Evolutionary conservation across 768 basidiomycete genomes (phyloP), one percentile per base, ranked within the genome.

Genomic region (Tulasnella sp.): DNA sequence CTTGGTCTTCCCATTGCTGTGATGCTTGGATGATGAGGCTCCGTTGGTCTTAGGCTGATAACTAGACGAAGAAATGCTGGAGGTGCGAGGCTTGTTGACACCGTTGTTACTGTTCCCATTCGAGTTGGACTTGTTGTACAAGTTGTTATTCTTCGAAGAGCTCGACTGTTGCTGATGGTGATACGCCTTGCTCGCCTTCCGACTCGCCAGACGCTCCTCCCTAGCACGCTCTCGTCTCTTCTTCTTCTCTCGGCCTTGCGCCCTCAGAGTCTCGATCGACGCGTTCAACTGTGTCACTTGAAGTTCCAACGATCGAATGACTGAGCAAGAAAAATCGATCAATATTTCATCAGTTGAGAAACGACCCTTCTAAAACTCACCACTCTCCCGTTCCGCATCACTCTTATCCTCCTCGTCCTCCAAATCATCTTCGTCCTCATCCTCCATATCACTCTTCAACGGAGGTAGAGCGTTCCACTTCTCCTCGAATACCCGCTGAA

Each of bases 401-500:
- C 55, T 56, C 24, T 51, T 27, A 29, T 64, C 65, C 41, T 62
- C 65, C 45, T 68, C 67, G 64, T 71, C 69, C 32, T 56, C 34
- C 4, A n/a, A 10, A 52, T 32, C n/a, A 26, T 30, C 51, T n/a
- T 63, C 62, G 23, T 23, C 21, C 27, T 50, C 47, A 19, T 51
- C 52, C 15, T 53, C 51, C 23, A 24, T n/a, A 29, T 43, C 15
- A 23, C 49, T 41, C 5, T 47, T 21, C 17, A 64, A 58, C 7
- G 74, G 67, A 19, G 93, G 92, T 4, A 96, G 71, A 41, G 70
- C 73, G 70, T 80, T 81, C 91, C 91, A 97, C 71, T 94, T 96
- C 67, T 93, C 88, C 59, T 94, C 86, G 71, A 98, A 99, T 30
- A 92, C 71, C 21, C 80, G 80, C 70, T 92, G 82, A n/a, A 98